Conservation (phyloP, 192 early-diverging fungal genomes). For the Coemansia sp. region DNA sequence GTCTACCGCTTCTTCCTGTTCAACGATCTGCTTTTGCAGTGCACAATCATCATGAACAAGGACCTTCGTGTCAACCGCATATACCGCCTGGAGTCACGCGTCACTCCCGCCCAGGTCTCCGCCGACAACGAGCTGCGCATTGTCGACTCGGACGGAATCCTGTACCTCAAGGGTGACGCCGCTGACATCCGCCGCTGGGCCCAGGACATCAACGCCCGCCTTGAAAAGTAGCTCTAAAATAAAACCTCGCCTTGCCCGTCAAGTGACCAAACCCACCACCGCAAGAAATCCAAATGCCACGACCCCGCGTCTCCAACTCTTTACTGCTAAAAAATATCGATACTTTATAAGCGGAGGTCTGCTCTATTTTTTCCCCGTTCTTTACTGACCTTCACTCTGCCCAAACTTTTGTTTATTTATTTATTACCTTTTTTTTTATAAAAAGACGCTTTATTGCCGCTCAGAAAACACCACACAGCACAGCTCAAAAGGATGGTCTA, state of each 20-base stretch:
- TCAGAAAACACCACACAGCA: not conserved
- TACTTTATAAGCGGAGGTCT: no score
- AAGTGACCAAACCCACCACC: slow-evolving; percentile 1
- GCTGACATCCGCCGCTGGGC: slow-evolving; percentile 42
- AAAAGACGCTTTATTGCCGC: no score
- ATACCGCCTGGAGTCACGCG: slow-evolving; percentile 35
- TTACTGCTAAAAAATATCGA: no score
- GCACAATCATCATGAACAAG: slow-evolving; percentile 43
- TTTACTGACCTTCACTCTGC: no score
- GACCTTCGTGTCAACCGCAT: slow-evolving; percentile 34
- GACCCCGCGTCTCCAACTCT: not conserved
- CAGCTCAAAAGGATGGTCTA: slow-evolving; percentile 23
- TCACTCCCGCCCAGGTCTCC: slow-evolving; percentile 36
- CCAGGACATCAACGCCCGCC: slow-evolving; percentile 48
- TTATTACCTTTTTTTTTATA: no score
- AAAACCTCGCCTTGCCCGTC: not conserved
- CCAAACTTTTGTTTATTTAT: no score
- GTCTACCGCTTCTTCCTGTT: slow-evolving; percentile 64
- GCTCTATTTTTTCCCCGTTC: no score
- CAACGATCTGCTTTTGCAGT: slow-evolving; percentile 71
- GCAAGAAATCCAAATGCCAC: not conserved
- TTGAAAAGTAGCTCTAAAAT: slow-evolving; percentile 19
- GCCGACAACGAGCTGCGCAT: slow-evolving; percentile 44
- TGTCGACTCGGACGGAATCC: slow-evolving; percentile 34
- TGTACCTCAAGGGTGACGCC: slow-evolving; percentile 42